Conservation (phyloP, 352 stramenopile species). For the Pythium phragmiticola region DNA sequence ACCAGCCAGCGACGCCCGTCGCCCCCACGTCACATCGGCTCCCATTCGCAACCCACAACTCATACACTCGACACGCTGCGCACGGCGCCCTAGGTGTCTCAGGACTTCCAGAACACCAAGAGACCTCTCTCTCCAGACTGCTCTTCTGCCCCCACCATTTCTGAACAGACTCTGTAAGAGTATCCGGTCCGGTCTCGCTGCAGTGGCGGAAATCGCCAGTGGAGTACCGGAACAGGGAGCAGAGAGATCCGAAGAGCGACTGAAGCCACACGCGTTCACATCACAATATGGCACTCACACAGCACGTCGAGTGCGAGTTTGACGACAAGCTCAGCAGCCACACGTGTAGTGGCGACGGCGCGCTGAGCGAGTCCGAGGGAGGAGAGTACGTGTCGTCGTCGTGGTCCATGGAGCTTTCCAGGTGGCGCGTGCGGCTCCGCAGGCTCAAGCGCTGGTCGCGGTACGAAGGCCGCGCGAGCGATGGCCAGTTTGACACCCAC, state of each 20-base stretch:
- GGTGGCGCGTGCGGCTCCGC: slow-evolving; percentile 27
- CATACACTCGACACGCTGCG: too few species aligned
- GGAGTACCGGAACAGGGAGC: neutral
- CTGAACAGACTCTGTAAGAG: too few species aligned
- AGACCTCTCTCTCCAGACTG: neutral
- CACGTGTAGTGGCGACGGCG: too few species aligned
- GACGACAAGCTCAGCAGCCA: slow-evolving; percentile 7
- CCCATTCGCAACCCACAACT: too few species aligned
- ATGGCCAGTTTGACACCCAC: slow-evolving; percentile 25
- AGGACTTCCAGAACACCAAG: neutral
- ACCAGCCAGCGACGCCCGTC: neutral
- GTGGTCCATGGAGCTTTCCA: slow-evolving; percentile 26
- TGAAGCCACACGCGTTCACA: neutral
- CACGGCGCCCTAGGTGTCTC: neutral
- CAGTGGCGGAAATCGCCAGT: neutral
- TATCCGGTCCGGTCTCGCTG: neutral
- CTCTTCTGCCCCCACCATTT: neutral
- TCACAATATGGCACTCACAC: slow-evolving; percentile 3
- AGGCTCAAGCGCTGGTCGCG: slow-evolving; percentile 25
- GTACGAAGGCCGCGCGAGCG: slow-evolving; percentile 25
- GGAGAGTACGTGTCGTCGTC: slow-evolving; percentile 18
- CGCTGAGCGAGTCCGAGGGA: neutral
- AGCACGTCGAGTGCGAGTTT: slow-evolving; percentile 6
- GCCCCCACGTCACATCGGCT: neutral
- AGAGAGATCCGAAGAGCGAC: neutral